These are phyloP conservation scores for Athelia psychrophila DNA, from an alignment of 1,284 basidiomycete species.

Conservation along the genomic window DNA sequence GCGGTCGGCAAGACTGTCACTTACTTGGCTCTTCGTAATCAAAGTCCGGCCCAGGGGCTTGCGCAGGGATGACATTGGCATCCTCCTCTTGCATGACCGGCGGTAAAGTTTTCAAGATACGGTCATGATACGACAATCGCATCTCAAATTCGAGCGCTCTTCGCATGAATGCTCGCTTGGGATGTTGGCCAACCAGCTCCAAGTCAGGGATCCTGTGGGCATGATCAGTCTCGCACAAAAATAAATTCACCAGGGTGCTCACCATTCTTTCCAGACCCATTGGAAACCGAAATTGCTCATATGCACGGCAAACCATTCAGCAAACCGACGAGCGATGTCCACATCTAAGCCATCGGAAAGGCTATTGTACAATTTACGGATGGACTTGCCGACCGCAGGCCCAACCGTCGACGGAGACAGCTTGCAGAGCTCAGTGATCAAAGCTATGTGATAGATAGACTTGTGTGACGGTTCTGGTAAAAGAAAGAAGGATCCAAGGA, in stretches of 20 bases:
- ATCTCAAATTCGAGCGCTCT: slow-evolving; percentile 89
- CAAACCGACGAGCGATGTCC: slow-evolving; percentile 77
- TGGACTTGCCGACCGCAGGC: slow-evolving; percentile 94
- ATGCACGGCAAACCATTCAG: slow-evolving; percentile 95
- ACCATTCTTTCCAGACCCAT: slow-evolving; percentile 99
- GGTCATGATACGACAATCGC: slow-evolving; percentile 90
- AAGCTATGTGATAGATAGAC: slow-evolving; percentile 82
- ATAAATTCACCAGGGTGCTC: slow-evolving; percentile 17
- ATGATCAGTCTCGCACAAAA: slow-evolving; percentile 2
- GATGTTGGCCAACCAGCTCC: slow-evolving; percentile 69
- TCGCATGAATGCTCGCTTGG: slow-evolving; percentile 86
- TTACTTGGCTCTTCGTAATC: slow-evolving; percentile 78
- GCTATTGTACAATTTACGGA: slow-evolving; percentile 79
- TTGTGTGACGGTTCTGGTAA: slow-evolving; percentile 80
- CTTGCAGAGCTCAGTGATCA: slow-evolving; percentile 94
- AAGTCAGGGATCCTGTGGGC: slow-evolving; percentile 81
- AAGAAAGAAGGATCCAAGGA: slow-evolving; percentile 75
- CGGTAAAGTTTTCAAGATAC: slow-evolving; percentile 88
- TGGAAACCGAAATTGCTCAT: slow-evolving; percentile 98
- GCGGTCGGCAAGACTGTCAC: slow-evolving; percentile 16
- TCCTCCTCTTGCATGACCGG: slow-evolving; percentile 72
- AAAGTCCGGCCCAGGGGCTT: slow-evolving; percentile 82
- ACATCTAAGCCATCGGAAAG: slow-evolving; percentile 85
- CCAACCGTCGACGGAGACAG: slow-evolving; percentile 89
- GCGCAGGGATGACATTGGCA: slow-evolving; percentile 62